Conservation (phyloP, 305 asterid species). For the Fraxinus ornus region DNA sequence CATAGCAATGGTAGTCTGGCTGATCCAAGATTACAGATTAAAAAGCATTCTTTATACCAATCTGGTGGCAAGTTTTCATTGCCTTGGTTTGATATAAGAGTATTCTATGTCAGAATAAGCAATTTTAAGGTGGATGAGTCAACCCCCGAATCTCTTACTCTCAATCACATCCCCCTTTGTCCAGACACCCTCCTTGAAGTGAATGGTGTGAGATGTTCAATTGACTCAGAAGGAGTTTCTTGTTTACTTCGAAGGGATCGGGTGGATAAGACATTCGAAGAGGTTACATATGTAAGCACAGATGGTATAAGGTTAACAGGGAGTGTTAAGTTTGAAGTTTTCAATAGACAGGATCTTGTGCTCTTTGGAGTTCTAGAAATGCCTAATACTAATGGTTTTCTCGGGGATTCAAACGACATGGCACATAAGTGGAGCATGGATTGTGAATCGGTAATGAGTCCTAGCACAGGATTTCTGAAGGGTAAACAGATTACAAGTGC, state of each 20-base stretch:
- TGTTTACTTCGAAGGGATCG: constrained; percentile 46
- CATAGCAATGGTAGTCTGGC: constrained; percentile 32
- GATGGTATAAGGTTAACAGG: constrained; percentile 42
- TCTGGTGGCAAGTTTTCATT: constrained; percentile 21
- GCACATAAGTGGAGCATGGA: constrained; percentile 34
- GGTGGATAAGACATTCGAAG: constrained; percentile 45
- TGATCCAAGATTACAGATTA: constrained; percentile 39
- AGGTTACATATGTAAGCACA: constrained; percentile 51
- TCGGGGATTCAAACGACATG: constrained; percentile 27
- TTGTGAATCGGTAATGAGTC: constrained; percentile 37
- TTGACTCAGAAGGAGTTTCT: constrained; percentile 36
- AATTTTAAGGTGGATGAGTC: constrained; percentile 36
- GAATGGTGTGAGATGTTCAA: constrained; percentile 45
- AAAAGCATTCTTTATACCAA: constrained; percentile 36
- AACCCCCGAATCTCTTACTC: constrained; percentile 39
- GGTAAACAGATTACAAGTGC: constrained; percentile 35
- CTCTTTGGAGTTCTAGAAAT: constrained; percentile 42
- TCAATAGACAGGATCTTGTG: constrained; percentile 32
- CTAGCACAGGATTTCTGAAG: constrained; percentile 36
- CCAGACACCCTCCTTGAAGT: constrained; percentile 47
- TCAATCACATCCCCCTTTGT: constrained; percentile 40
- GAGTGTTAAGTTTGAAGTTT: constrained; percentile 45
- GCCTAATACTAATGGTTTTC: constrained; percentile 26
- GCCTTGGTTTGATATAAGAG: constrained; percentile 47
- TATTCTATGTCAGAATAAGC: constrained; percentile 46